Evolutionary conservation across 2,329 filamentous ascomycete genomes (phyloP), one percentile per base, ranked within the genome.

Genomic region (Juglanconis juglandina): DNA sequence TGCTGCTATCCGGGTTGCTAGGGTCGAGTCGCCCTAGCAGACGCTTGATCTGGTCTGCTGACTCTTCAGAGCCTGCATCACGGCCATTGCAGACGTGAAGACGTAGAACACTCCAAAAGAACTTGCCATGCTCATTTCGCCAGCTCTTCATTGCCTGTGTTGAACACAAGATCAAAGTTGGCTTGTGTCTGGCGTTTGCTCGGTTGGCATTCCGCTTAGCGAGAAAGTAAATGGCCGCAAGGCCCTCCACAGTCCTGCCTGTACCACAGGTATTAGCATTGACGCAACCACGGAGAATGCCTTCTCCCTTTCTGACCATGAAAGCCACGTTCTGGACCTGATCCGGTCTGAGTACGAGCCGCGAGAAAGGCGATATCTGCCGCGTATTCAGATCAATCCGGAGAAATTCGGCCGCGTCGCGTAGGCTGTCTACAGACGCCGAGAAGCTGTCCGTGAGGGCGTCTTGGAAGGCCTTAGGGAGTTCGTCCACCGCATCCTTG

Each of bases 311-410:
- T n/a, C 57, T 53, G 3, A 57, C 59, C 49, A 60, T 42, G n/a
- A 49, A 53, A 1, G 59, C 59, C 4, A 57, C 4, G 14, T 57
- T 57, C 14, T 57, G 59, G 0, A 60, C n/a, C 11, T 60, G 59
- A 10, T 60, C 59, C 5, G 34, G 39, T n/a, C 59, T 37, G 11
- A 60, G 59, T 10, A 4, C 17, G 8, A 57, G 35, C 14, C 10
- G 2, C 10, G 59, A 57, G 2, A 30, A 4, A 14, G 48, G 11
- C n/a, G 32, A 50, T 1, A 59, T 49, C 6, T 13, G 11, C 5
- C 13, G 9, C 3, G 11, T 14, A 8, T 41, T 17, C 13, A 47
- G 32, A 34, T 47, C n/a, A 24, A 60, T 13, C 2, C 35, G 49
- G 4, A 60, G 48, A 8, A 53, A 57, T 10, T 50, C 11, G n/a